Evolutionary conservation across 805 yeast species (phyloP).

Genomic region (Lipomyces orientalis): DNA sequence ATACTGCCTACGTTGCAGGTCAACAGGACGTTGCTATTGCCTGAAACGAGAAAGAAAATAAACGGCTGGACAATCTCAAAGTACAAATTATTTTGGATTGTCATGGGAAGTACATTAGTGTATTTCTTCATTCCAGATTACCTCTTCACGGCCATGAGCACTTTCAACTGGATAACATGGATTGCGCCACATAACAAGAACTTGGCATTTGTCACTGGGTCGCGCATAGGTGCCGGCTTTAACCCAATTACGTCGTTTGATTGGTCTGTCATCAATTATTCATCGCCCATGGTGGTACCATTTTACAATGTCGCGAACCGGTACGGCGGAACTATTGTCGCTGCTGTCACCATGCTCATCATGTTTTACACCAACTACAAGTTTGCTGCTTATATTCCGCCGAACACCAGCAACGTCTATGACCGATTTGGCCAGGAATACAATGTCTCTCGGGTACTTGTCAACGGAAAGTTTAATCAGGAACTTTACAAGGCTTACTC

Average conservation of each 20-base stretch:
- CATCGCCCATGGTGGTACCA: slow-evolving; percentile 46
- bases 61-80: slow-evolving; percentile 67
- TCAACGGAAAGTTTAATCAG: slow-evolving; percentile 51
- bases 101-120: slow-evolving; percentile 50
- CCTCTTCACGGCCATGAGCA: slow-evolving; percentile 62
- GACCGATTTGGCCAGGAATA: slow-evolving; percentile 46
- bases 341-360: slow-evolving; percentile 59
- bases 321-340: slow-evolving; percentile 49
- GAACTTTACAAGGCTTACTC: slow-evolving; percentile 62
- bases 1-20: slow-evolving; percentile 58
- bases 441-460: slow-evolving; percentile 57
- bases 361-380: slow-evolving; percentile 59
- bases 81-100: slow-evolving; percentile 54
- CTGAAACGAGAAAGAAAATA: slow-evolving; percentile 45
- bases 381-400: slow-evolving; percentile 50
- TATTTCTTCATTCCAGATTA: slow-evolving; percentile 69
- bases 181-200: slow-evolving; percentile 53
- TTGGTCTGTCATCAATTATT: slow-evolving; percentile 58
- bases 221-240: slow-evolving; percentile 65
- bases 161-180: slow-evolving; percentile 54
- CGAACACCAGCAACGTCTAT: slow-evolving; percentile 54
- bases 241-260: slow-evolving; percentile 69
- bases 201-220: slow-evolving; percentile 70
- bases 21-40: slow-evolving; percentile 19
- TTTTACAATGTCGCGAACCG: slow-evolving; percentile 53